Base-by-base conservation (phyloP, 2,329 filamentous ascomycete genomes). In the Ophiostoma tasmaniense region DNA sequence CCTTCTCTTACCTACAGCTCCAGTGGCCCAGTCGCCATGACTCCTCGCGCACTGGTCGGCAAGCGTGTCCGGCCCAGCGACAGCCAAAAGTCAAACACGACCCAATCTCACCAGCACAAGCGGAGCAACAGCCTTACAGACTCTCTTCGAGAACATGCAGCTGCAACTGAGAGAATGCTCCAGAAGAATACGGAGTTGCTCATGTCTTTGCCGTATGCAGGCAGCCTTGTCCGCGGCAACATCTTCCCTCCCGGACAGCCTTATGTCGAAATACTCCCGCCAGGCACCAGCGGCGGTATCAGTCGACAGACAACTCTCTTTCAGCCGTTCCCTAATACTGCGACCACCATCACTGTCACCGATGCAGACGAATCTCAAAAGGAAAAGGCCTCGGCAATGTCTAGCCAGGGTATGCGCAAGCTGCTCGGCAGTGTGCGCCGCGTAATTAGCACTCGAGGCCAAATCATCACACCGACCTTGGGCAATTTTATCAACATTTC, bases 61-160 rank as follows among this genome's bases (percentile, higher is more conserved):
- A 89, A 89, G 75, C 82, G 85, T 20, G 81, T 85, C 8, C 84
- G 87, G 20, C 83, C 87, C 2, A 70, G 14, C 35, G 67, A 70
- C 14, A 25, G 67, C 8, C 42, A 68, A 30, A 62, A 66, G 25
- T 79, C 80, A 14, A 77, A 81, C 55, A 78, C 79, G 3, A 78
- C 79, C 5, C 62, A 65, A 10, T 37, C 22, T 17, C 69, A 67
- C 11, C 83, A 85, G 2, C 93, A 97, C 78, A 93, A 92, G 77
- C 88, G 93, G 28, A 96, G 91, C 75, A 92, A 89, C 66, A 97
- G 93, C 76, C 89, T 95, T 74, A 91, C 90, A 0, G 92, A 97
- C 78, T 94, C 93, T 0, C 78, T 94, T 67, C 83, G 92, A 73
- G 91, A 95, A 78, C 89, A 80, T 79, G 86, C 77, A 28, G 77